Conservation (phyloP, 2,329 filamentous ascomycete species). For the Cordyceps militaris region DNA sequence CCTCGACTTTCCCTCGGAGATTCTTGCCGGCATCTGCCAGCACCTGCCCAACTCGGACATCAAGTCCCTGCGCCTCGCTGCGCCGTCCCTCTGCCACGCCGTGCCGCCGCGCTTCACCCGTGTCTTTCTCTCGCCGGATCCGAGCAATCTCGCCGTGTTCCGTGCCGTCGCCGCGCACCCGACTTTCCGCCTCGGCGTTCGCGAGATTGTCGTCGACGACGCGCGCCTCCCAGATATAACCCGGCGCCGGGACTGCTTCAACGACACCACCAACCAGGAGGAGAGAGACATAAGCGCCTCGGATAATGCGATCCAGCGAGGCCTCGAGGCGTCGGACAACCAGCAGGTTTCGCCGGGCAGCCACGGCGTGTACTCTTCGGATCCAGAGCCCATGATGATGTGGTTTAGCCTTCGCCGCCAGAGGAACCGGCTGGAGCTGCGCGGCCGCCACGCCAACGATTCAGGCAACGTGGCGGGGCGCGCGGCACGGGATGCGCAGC, state of each 20-base stretch:
- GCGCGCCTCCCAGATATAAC: conserved; percentile 9
- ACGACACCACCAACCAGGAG: background rate
- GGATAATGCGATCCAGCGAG: background rate
- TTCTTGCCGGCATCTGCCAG: background rate
- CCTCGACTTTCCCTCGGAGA: background rate
- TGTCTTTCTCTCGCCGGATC: conserved; percentile 34
- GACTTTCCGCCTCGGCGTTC: conserved; percentile 23
- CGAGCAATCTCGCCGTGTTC: conserved; percentile 30
- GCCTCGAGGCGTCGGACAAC: background rate
- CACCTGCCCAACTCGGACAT: background rate
- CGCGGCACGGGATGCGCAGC: background rate
- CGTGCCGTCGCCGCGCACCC: conserved; percentile 30
- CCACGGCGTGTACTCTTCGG: too few species aligned
- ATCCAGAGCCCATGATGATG: too few species aligned
- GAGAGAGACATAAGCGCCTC: background rate
- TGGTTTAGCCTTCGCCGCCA: background rate
- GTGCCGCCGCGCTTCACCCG: conserved; percentile 14
- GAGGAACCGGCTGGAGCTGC: background rate
- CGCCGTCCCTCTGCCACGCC: background rate
- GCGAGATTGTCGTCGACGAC: conserved; percentile 35
- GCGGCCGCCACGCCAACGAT: background rate
- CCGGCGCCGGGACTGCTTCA: background rate
- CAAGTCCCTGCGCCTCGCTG: background rate
- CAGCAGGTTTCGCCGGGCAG: too few species aligned
- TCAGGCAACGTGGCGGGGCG: background rate